Percentiles rank a stretch among this genome's conserved stretches.
Conservation (phyloP, 345 rosid genomes). For the Balakata baccata region DNA sequence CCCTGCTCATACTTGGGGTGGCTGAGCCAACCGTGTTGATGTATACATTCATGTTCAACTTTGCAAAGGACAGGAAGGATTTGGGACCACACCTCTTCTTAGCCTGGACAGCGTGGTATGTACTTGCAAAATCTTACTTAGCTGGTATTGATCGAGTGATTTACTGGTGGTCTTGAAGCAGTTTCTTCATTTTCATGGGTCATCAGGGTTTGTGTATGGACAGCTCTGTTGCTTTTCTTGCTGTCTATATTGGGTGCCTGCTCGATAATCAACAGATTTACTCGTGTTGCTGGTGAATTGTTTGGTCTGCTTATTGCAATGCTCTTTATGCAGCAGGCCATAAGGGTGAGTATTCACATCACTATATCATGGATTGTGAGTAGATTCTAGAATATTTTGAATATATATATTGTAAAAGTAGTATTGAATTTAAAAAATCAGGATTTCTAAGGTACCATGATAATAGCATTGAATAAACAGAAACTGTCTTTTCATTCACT, state of each 20-base stretch:
- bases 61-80: slow-evolving; percentile 68
- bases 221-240: slow-evolving; percentile 77
- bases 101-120: slow-evolving; percentile 95
- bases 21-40: slow-evolving; percentile 97
- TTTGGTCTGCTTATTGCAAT: slow-evolving; percentile 92
- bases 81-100: slow-evolving; percentile 81
- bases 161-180: slow-evolving; percentile 7
- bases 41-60: slow-evolving; percentile 94
- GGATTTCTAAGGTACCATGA: not conserved
- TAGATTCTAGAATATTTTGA: not conserved
- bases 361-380: not conserved
- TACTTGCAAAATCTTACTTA: slow-evolving; percentile 10
- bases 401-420: not conserved
- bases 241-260: slow-evolving; percentile 86
- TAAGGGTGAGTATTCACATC: slow-evolving; percentile 50
- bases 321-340: slow-evolving; percentile 95
- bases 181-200: not conserved
- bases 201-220: slow-evolving; percentile 95
- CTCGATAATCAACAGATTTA: slow-evolving; percentile 87
- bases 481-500: not conserved
- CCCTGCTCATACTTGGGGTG: slow-evolving; percentile 87
- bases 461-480: not conserved
- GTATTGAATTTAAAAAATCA: not conserved
- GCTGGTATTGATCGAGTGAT: slow-evolving; percentile 3
- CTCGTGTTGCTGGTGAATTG: slow-evolving; percentile 87